Base-by-base conservation (phyloP, 345 rosid species). In the Cochlearia excelsa region DNA sequence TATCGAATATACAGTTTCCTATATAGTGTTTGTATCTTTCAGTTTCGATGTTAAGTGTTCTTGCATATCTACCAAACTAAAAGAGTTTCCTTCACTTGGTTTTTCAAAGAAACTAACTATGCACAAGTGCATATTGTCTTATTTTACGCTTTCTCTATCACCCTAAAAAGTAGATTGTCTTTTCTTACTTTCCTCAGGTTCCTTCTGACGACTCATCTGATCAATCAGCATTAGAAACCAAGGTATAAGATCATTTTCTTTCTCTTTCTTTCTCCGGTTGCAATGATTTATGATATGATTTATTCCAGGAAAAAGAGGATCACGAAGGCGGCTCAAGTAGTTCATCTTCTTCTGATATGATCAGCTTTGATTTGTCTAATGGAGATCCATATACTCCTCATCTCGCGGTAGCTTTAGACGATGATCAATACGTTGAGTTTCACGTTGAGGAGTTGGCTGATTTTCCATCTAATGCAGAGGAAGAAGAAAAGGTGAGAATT, bases 351-450 rank as follows among this genome's bases (percentile, higher is more conserved):
- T 86, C 95, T 50, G 65, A 78, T 43, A 92, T 92, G 93, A 91
- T 88, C 56, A 84, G 83, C 79, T 88, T 88, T 55, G 95, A 88
- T 72, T 70, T 91, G 38, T 77, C 88, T 9, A 67, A 78, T 54
- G 96, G 88, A 9, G 67, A 70, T 73, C 93, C 92, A 0, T 66
- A 61, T 69, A 82, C 82, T 45, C 85, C 87, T 54, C 80, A 80
- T 75, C 81, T 74, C 51, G 80, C 84, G 4, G 73, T 81, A 43
- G 50, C 74, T 45, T 57, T 73, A 61, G 92, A 84, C 39, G 88
- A 82, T 70, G 95, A 88, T 62, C 88, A 79, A 38, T 88, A 74
- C 55, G 88, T 84, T 58, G 98, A 88, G 78, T 88, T 84, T 72
- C 82, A 83, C 51, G 77, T 91, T 31, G 92, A 88, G 50, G 98